phyloP scores from a whole-genome alignment of 2,329 filamentous ascomycete species.

The Claviceps citrina region DNA sequence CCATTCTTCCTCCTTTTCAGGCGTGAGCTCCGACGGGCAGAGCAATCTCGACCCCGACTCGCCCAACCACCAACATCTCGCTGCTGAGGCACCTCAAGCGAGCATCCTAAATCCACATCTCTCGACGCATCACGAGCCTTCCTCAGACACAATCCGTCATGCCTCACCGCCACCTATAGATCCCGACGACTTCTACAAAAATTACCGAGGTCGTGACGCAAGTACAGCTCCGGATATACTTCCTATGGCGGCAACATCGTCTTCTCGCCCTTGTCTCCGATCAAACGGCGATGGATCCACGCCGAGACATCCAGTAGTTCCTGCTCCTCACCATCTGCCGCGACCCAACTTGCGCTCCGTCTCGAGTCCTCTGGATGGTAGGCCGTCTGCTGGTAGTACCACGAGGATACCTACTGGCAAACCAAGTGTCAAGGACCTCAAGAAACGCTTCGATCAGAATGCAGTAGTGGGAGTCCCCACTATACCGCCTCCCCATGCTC shows the following conservation, averaged over 20 bases:
- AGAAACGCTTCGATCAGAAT: conserved; percentile 61
- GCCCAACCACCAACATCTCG: conserved; percentile 8
- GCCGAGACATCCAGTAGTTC: conserved; percentile 30
- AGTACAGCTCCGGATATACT: conserved; percentile 20
- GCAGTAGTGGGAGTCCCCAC: conserved; percentile 10
- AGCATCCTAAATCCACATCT: conserved; percentile 1
- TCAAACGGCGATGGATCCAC: conserved; percentile 36
- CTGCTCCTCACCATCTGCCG: conserved; percentile 24
- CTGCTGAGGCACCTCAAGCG: conserved; percentile 1
- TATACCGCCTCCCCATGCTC: conserved; percentile 1
- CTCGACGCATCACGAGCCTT: conserved; percentile 7
- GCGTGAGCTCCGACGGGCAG: conserved; percentile 1
- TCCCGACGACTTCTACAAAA: conserved; percentile 41
- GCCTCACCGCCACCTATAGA: conserved; percentile 28
- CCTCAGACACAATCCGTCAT: conserved; percentile 18
- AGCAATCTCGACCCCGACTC: conserved; percentile 3
- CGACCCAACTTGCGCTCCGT: conserved; percentile 35
- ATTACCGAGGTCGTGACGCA: conserved; percentile 26
- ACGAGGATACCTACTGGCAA: conserved; percentile 25
- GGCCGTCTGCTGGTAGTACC: conserved; percentile 13
- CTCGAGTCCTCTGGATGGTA: conserved; percentile 39
- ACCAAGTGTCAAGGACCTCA: conserved; percentile 66
- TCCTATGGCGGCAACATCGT: conserved; percentile 22
- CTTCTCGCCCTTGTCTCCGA: conserved; percentile 27
- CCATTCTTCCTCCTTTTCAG: not conserved